Base-by-base conservation (phyloP, 805 yeast species). In the Nakazawaea molendinolei region DNA sequence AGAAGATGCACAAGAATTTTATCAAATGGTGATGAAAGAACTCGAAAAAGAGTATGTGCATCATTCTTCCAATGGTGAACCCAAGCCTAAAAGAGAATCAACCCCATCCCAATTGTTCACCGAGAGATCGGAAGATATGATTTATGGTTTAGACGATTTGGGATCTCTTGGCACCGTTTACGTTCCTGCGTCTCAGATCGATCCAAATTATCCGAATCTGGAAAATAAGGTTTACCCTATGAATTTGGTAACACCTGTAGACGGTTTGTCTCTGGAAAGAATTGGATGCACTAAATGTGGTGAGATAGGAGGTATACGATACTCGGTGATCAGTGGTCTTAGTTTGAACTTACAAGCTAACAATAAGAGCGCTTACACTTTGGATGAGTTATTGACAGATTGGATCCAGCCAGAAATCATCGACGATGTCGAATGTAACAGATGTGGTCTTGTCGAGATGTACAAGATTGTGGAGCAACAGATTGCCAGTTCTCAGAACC, bases 1-100 rank as follows among this genome's bases (percentile, higher is more conserved):
- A 60, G 96, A 89, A 56, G 97, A 89, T 61, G 97, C 97, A 0
- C 96, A 89, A 58, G 97, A 89, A 55, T 89, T 89, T 51, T 89
- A 89, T 62, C 97, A 89, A 54, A 69, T 79, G 34, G 70, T 83
- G 2, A 65, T 84, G 68, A 67, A 72, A 28, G 74, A 80, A 39
- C 61, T 84, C 22, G 94, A 84, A 50, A 63, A 63, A 27, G 84
- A 79, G 38, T 55, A 60, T 55, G 32, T 26, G 14, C 56, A 64
- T 60, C 54, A 54, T 52, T 46, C 42, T 44, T 49, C 19, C 48
- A 55, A 30, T 23, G 50, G 21, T 50, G 53, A 6, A 54, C 50
- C 23, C 38, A 39, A 8, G 20, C 24, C 5, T 41, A 36, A 15
- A 41, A 42, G 20, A 23, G 34, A 18, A 34, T 17, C 21, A 15